Evolutionary conservation across 1,284 basidiomycete genomes (phyloP), one percentile per base, ranked within the genome.

Genomic region (Marasmius oreades): DNA sequence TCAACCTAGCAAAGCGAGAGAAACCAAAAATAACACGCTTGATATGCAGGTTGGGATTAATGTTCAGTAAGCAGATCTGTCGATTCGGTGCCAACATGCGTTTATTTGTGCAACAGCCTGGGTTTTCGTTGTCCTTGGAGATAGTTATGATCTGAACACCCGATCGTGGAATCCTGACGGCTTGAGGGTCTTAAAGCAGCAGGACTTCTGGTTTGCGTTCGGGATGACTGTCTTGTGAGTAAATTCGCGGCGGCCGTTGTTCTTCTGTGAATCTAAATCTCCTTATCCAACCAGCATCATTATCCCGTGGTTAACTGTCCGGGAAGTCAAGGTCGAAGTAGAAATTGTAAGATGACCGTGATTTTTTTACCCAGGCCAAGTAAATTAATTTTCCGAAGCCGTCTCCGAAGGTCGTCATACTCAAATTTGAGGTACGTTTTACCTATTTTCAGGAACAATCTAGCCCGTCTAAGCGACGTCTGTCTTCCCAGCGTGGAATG

Each of bases 191-290:
- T 65, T 87, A 45, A 76, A 74, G 31, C 85, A 90, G 60, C 88
- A 91, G 67, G 81, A 90, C 56, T 89, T 92, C 69, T 91, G 88
- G 87, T 90, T 84, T 67, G 79, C 78, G 10, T 70, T 88, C 59
- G 80, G 80, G 52, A 90, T 92, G 85, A 85, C 87, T 3, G 66
- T 82, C 23, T 84, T 90, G 89, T 88, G 59, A 69, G 84, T 73
- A 16, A 51, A 16, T 39, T 26, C 10, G 18, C 20, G 22, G 24
- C 16, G 39, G 26, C 36, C 8, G 12, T 11, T 24, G 31, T 31
- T 24, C 20, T 44, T 37, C 36, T n/a, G 24, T 45, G 37, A 16
- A 37, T 26, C 24, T 54, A 48, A 36, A 3, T 36, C 23, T 23
- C 28, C 53, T 4, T 54, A 23, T 42, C 14, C 34, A 56, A 65